Percentiles rank a stretch among this genome's conserved stretches.
phyloP scores from a whole-genome alignment of 2,329 filamentous ascomycete genomes.

The Biscogniauxia marginata region DNA sequence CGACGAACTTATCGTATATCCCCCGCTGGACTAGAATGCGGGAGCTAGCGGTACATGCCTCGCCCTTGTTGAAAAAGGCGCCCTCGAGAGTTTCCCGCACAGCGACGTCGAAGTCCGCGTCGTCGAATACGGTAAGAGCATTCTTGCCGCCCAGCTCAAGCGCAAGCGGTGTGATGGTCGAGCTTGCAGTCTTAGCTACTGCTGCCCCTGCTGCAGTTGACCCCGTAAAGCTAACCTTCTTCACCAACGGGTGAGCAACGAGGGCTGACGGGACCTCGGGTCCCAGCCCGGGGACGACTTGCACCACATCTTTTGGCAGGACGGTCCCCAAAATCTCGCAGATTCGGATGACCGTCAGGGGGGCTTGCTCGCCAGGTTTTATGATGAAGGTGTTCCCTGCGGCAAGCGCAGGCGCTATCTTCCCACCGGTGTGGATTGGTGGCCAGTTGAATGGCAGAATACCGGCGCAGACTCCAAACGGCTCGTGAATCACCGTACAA shows the following conservation, averaged over 20 bases:
- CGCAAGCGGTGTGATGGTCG: constrained; percentile 77
- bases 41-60: constrained; percentile 69
- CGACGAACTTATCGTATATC: constrained; percentile 82
- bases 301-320: constrained; percentile 41
- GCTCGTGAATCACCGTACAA: constrained; percentile 5
- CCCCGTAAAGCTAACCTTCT: constrained; percentile 80
- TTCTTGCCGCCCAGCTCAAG: constrained; percentile 77
- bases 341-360: constrained; percentile 4
- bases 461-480: constrained; percentile 5
- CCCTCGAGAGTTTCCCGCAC: constrained; percentile 72
- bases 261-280: constrained; percentile 74
- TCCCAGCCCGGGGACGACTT: constrained; percentile 72
- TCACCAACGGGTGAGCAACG: constrained; percentile 70
- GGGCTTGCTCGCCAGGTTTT: constrained; percentile 5
- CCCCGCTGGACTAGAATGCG: constrained; percentile 80
- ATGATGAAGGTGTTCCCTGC: constrained; percentile 5
- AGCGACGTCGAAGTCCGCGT: constrained; percentile 71
- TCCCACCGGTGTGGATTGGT: constrained; percentile 1
- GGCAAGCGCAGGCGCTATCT: constrained; percentile 5
- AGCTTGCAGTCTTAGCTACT: constrained; percentile 64
- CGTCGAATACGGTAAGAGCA: constrained; percentile 74
- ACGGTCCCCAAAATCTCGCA: constrained; percentile 1
- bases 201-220: constrained; percentile 48
- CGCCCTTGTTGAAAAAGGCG: constrained; percentile 62
- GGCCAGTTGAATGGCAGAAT: constrained; percentile 8